Evolutionary conservation across 192 early-diverging fungal species (phyloP), one percentile per base, ranked within the genome.

Genomic region (Mortierella alpina): DNA sequence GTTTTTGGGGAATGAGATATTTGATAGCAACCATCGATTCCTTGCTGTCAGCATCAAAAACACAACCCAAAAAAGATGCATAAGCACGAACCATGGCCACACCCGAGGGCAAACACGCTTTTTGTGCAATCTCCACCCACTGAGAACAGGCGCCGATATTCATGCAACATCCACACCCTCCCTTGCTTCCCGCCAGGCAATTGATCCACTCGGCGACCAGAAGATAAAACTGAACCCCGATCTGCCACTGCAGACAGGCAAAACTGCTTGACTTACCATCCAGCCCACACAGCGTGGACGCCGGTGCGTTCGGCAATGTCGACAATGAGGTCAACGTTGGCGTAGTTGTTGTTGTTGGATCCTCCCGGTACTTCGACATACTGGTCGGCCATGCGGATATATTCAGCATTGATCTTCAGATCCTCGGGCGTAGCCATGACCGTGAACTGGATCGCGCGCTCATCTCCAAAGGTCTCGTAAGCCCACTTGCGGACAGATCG

Each of bases 391-490:
- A 98, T 96, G 64, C 98, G 92, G 83, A 99, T 98, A 85, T 96
- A 99, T 89, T 99, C 98, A 59, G 98, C 97, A 73, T 99, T 99
- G 63, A 94, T 93, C 81, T 91, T 93, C 69, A 99, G 88, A 88
- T 99, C 98, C 74, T 99, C 97, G 31, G 96, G 96, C 47, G 97
- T 99, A 11, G 94, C 95, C 98, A 99, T 99, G 69, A 92, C 98
- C 51, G 95, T 95, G 84, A 99, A 98, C 79, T 95, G 86, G 73
- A 99, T 98, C 45, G 95, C 95, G 23, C 91, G 89, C 84, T 99
- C 96, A 74, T 97, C 91, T 52, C 98, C 98, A 90, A 99, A 98
- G 13, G 95, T 97, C 74, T 96, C 96, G 79, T 99, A 99, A 11
- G 96, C 91, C 98, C 98, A 99, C 85, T 98, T 93, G 68, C 97